Conservation (phyloP, 2,329 filamentous ascomycete species). For the Cladosporium austrohemisphaericum region DNA sequence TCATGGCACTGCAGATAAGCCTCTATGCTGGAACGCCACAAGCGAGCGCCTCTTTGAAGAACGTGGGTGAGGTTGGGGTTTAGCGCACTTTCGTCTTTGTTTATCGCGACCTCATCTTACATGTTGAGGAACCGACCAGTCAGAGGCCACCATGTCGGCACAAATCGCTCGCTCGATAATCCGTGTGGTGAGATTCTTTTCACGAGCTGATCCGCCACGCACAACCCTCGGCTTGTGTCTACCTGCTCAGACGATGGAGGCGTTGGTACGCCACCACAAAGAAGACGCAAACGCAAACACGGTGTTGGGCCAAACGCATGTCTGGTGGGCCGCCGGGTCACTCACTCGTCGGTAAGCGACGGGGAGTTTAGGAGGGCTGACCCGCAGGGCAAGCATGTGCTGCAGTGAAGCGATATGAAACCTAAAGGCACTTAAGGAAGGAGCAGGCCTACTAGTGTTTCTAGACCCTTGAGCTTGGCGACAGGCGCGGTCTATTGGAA, state of each 20-base stretch:
- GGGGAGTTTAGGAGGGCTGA: background rate
- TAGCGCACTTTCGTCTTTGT: conserved; percentile 2
- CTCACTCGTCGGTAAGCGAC: conserved; percentile 1
- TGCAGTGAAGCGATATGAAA: conserved; percentile 15
- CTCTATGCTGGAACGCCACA: conserved; percentile 6
- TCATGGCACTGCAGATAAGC: conserved; percentile 9
- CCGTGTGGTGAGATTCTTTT: background rate
- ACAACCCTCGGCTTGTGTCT: background rate
- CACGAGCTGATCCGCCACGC: background rate
- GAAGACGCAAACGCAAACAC: background rate
- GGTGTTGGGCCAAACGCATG: background rate
- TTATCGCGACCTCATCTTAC: conserved; percentile 7
- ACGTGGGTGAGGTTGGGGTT: background rate
- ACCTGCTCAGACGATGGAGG: background rate
- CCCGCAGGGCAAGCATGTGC: background rate
- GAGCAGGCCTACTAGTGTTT: background rate
- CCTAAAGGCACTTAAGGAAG: conserved; percentile 1
- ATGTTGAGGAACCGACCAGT: conserved; percentile 7
- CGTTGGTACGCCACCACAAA: background rate
- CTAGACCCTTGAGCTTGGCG: background rate
- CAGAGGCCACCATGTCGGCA: background rate
- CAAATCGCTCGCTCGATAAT: background rate
- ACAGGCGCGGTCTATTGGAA: background rate
- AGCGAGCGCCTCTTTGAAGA: conserved; percentile 4
- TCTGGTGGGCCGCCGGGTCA: background rate